Base-by-base conservation (phyloP, 1,284 basidiomycete species). In the Ustilago tritici region DNA sequence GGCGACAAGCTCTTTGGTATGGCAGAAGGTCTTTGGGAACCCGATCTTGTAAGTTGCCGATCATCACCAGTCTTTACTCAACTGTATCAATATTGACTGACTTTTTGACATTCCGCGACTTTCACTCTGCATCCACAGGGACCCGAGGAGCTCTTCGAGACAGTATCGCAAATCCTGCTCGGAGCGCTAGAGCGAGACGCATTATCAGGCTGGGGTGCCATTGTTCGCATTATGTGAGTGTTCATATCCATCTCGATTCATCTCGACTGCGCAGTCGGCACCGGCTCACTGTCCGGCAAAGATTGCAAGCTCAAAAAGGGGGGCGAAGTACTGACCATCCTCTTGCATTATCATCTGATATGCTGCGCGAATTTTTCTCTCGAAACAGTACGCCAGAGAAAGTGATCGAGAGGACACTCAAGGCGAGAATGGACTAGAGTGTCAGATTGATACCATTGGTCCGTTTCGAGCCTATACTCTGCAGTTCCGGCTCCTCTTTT, bases 11-110 rank as follows among this genome's bases (percentile, higher is more conserved):
- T 99, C 80, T 98, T 92, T 85, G 97, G 97, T 92, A 92, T 97
- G 80, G 97, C 97, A 47, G 97, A 99, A 88, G 95, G 95, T 6
- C 89, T 99, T 47, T 99, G 97, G 97, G 96, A 99, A 88, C 95
- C 95, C 7, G 94, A 95, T 87, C 89, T 99, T 86, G 89, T 89
- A 74, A 76, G 88, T 87, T 5, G 14, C 4, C 10, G 10, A 2
- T 28, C 8, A 23, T 14, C n/a, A 19, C 14, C 49, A 28, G n/a
- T 49, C n/a, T 14, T 19, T 15, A 23, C 38, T 3, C 35, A 35
- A 6, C 31, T 3, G 5, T 28, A 15, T 3, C 23, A 28, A 14
- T 2, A 12, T 32, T n/a, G 19, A 19, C 61, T 38, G 36, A 56
- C 40, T 38, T 32, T 61, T 56, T 12, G 28, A 14, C 28, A 31